Evolutionary conservation across 805 yeast species (phyloP), one percentile per base, ranked within the genome.

Genomic region (Kazachstania bromeliacearum): DNA sequence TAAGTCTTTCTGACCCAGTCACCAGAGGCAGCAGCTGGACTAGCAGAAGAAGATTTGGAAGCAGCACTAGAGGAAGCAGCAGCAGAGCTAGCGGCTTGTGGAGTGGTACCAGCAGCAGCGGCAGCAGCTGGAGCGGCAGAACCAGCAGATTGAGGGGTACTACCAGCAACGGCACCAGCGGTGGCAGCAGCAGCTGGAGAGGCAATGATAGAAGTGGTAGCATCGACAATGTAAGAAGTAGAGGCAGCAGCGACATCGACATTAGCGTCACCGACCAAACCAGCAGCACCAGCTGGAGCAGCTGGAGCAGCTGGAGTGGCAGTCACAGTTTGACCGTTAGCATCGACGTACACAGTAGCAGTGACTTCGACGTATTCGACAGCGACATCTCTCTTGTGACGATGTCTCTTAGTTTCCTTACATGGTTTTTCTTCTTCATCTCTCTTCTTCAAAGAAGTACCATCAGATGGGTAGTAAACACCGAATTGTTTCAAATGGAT

Each of bases 1-100:
- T 79, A 82, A 10, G 94, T 74, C 39, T 62, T 61, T 73, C 94
- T 79, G 31, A 63, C 53, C 95, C 96, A 89, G 39, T 62, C 72
- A 53, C 75, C 75, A 28, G 70, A 55, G 22, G 68, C 49, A 27
- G 64, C 55, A 18, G 67, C 43, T 5, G 62, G 36, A 9, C 60
- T 23, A 10, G 65, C 20, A 18, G 63, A 19, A 21, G 62, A 22
- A 17, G 60, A 29, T 12, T 63, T 31, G 10, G 62, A 36, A n/a
- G 64, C 36, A 6, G 64, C 37, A 6, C 51, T 21, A 5, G 56
- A 29, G 27, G 62, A 39, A 9, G 55, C 25, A 12, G 32, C 10
- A 5, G 57, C 27, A 33, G 63, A 41, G 23, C 53, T 46, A 14
- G n/a, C 15, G 9, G 7, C 19, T 50, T 40, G 15, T 46, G 30